Evolutionary conservation across 2,329 filamentous ascomycete species (phyloP), one percentile per base, ranked within the genome.

Genomic region (Cytospora paraplurivora): DNA sequence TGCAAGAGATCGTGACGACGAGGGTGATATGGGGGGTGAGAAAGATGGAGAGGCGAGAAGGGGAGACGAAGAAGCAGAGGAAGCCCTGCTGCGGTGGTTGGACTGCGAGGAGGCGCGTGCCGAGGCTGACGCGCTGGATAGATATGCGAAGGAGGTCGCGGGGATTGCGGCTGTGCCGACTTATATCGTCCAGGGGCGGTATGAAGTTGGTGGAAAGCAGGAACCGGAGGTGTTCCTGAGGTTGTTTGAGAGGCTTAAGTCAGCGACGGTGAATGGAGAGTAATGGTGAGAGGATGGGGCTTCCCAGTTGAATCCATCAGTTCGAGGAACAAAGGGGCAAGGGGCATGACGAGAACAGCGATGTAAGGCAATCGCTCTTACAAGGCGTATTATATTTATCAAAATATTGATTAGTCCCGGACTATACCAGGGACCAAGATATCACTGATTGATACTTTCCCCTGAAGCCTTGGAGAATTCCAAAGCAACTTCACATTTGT

Each of bases 191-290:
- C 88, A 92, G 71, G 85, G 82, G 1, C 78, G 79, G 70, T 92
- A 86, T 74, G 82, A 87, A 67, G 79, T 94, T 19, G 86, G 88
- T 10, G 91, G 91, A 0, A 90, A 88, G 62, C 89, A 93, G 77
- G 85, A 88, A 64, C 79, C 84, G 3, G 80, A 81, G 52, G 81
- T 87, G 0, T 92, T 93, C 73, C 76, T 88, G 69, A 80, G 84
- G 66, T 74, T 90, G 44, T 93, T 94, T 76, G 83, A 88, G 67
- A 79, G 82, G 71, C 78, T 90, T 3, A 66, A 68, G 58, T 67
- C 37, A 49, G 63, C 38, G 44, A 56, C 41, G 66, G 13, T 12
- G 56, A 51, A 44, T 54, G 41, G 19, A 15, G 15, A 38, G 51
- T 61, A 19, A 37, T 13, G 21, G 10, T 7, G 15, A 13, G 4